These are phyloP conservation scores for Sophora flavescens DNA, from an alignment of 306 rosid genomes.

Conservation along the genomic window DNA sequence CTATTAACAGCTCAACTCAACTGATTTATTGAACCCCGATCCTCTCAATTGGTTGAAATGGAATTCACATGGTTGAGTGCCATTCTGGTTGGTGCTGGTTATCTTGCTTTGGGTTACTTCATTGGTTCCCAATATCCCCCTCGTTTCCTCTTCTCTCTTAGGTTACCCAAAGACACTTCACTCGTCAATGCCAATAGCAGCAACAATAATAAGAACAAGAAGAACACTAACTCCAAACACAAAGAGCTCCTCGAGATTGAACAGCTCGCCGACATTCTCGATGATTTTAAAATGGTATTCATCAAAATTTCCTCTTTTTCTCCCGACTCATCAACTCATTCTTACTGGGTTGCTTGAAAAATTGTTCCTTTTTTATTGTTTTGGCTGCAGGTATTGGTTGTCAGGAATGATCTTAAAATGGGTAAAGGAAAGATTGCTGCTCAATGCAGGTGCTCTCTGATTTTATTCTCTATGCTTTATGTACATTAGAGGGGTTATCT, in stretches of 20 bases:
- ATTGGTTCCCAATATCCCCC: slow-evolving; percentile 72
- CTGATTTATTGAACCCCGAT: too few species aligned
- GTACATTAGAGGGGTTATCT: background rate
- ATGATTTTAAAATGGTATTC: slow-evolving; percentile 90
- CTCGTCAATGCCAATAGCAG: slow-evolving; percentile 18
- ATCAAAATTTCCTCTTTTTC: background rate
- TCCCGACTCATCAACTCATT: slow-evolving; percentile 1
- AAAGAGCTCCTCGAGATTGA: slow-evolving; percentile 81
- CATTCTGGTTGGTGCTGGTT: slow-evolving; percentile 83
- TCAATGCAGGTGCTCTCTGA: slow-evolving; percentile 80
- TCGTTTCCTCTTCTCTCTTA: slow-evolving; percentile 53
- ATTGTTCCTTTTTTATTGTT: background rate
- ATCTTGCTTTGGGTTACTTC: slow-evolving; percentile 86
- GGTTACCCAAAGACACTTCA: slow-evolving; percentile 47
- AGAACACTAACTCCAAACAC: slow-evolving; percentile 56
- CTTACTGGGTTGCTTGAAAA: slow-evolving; percentile 1
- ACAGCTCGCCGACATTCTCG: slow-evolving; percentile 71
- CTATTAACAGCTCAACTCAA: too few species aligned
- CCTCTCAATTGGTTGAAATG: slow-evolving; percentile 43
- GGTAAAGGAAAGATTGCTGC: slow-evolving; percentile 99
- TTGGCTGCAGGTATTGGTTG: slow-evolving; percentile 76
- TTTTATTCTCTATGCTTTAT: background rate
- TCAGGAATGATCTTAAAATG: slow-evolving; percentile 95
- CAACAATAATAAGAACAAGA: background rate
- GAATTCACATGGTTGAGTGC: slow-evolving; percentile 86